Conservation (phyloP, 805 yeast species). For the Candida cerambycidarum region DNA sequence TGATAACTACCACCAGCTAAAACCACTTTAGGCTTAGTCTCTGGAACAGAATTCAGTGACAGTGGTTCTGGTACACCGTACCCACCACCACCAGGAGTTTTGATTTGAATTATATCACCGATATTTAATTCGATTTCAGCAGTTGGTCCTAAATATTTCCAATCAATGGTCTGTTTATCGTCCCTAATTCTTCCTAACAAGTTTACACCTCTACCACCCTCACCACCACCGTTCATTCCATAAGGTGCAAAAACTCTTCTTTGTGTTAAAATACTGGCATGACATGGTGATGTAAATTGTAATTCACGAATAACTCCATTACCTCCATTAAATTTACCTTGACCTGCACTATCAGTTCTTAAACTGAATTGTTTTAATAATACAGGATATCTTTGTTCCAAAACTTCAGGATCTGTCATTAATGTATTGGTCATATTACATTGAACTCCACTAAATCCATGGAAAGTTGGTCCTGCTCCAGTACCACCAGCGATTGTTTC, state of each 20-base stretch:
- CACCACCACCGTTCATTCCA: slow-evolving; percentile 32
- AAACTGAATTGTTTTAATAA: slow-evolving; percentile 17
- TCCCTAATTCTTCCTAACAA: slow-evolving; percentile 30
- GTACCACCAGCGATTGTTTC: slow-evolving; percentile 22
- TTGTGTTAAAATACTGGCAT: slow-evolving; percentile 22
- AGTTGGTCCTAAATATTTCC: slow-evolving; percentile 50
- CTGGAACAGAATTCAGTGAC: background rate
- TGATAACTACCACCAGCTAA: slow-evolving; percentile 24
- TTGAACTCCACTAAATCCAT: slow-evolving; percentile 38
- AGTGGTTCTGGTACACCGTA: slow-evolving; percentile 45
- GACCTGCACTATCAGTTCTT: slow-evolving; percentile 19
- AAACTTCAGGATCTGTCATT: slow-evolving; percentile 25
- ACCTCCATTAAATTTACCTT: slow-evolving; percentile 23
- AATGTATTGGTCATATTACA: slow-evolving; percentile 43
- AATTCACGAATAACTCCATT: slow-evolving; percentile 22
- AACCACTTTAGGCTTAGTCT: background rate
- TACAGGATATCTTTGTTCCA: slow-evolving; percentile 23
- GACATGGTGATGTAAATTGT: slow-evolving; percentile 19
- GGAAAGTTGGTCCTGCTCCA: slow-evolving; percentile 21
- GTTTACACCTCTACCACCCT: slow-evolving; percentile 39
- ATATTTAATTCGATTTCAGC: slow-evolving; percentile 58
- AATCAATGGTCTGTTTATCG: slow-evolving; percentile 19
- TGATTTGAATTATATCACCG: slow-evolving; percentile 67
- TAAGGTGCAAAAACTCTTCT: slow-evolving; percentile 22
- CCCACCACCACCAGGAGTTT: slow-evolving; percentile 89